Evolutionary conservation across 1,284 basidiomycete genomes (phyloP).

Genomic region (Termitomyces sp.): DNA sequence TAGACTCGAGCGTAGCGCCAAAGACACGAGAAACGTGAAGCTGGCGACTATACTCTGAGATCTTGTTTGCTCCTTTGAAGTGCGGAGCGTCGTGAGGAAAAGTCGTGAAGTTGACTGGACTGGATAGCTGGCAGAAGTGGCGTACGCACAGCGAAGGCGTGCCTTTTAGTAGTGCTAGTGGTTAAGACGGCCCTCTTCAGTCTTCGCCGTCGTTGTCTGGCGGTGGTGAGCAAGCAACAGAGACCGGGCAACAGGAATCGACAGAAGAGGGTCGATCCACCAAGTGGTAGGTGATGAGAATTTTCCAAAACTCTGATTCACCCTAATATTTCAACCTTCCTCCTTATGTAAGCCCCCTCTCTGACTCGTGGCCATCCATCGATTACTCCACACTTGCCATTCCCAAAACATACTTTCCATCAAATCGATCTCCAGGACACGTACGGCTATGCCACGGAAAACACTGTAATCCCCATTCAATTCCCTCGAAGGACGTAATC

Average conservation of each 20-base stretch:
- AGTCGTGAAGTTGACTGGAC: constrained; percentile 43
- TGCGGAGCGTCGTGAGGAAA: constrained; percentile 50
- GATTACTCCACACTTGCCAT: too few species aligned
- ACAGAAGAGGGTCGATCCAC: constrained; percentile 42
- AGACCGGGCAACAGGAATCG: constrained; percentile 40
- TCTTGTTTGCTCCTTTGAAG: constrained; percentile 33
- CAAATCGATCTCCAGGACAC: not conserved
- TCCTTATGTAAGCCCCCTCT: constrained; percentile 18
- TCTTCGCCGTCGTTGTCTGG: constrained; percentile 34
- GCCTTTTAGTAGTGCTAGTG: constrained; percentile 58
- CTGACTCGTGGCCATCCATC: too few species aligned
- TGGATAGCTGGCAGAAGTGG: constrained; percentile 43
- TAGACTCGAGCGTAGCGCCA: constrained; percentile 36
- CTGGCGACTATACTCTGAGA: constrained; percentile 35
- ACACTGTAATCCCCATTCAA: not conserved
- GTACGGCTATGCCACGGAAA: not conserved
- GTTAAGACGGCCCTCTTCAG: constrained; percentile 36
- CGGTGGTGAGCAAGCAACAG: constrained; percentile 32
- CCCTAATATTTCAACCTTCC: constrained; percentile 16
- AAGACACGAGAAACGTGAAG: constrained; percentile 35
- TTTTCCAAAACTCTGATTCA: constrained; percentile 5
- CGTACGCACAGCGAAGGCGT: constrained; percentile 88
- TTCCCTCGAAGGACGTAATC: not conserved
- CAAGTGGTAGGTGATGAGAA: constrained; percentile 31
- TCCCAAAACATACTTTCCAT: not conserved